Percentiles rank a stretch among this genome's conserved stretches.
phyloP scores from a whole-genome alignment of 306 rosid species.

The Castanospermum australe region DNA sequence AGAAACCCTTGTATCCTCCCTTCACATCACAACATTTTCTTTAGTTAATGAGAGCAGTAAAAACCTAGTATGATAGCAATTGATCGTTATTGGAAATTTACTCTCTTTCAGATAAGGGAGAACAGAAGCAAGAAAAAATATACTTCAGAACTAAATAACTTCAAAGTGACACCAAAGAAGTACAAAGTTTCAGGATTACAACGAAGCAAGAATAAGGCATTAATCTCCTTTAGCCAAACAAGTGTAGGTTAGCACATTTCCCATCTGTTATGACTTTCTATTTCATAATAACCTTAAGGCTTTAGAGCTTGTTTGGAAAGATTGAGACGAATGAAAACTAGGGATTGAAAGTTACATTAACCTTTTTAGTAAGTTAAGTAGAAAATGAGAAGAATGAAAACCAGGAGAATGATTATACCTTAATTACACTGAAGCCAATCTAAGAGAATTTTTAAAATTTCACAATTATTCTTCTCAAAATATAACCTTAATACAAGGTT shows the following conservation, averaged over 20 bases:
- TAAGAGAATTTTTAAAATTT: not conserved
- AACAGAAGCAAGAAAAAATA: not conserved
- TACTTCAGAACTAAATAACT: not conserved
- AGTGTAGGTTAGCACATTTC: not conserved
- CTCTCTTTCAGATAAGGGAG: not conserved
- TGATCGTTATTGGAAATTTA: not conserved
- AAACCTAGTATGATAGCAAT: not conserved
- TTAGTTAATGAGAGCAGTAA: not conserved
- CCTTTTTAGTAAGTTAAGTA: not conserved
- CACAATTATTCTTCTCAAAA: not conserved
- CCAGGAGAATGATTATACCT: not conserved
- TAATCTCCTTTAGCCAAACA: not conserved
- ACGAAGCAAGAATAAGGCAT: constrained; percentile 10
- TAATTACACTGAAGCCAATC: not conserved
- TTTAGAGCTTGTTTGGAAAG: not conserved
- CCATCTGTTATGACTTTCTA: too few species aligned
- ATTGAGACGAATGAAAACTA: not conserved
- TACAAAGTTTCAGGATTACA: not conserved
- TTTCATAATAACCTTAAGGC: not conserved
- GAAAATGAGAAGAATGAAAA: not conserved
- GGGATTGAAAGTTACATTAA: not conserved
- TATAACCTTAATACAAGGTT: constrained; percentile 39
- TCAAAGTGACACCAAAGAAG: not conserved
- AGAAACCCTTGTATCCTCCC: constrained; percentile 97
- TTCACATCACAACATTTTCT: constrained; percentile 33